A percentile compares a stretch with the other conserved stretches of the same genome.
Evolutionary conservation across 768 basidiomycete species (phyloP).

Genomic region (Asterophora parasitica): DNA sequence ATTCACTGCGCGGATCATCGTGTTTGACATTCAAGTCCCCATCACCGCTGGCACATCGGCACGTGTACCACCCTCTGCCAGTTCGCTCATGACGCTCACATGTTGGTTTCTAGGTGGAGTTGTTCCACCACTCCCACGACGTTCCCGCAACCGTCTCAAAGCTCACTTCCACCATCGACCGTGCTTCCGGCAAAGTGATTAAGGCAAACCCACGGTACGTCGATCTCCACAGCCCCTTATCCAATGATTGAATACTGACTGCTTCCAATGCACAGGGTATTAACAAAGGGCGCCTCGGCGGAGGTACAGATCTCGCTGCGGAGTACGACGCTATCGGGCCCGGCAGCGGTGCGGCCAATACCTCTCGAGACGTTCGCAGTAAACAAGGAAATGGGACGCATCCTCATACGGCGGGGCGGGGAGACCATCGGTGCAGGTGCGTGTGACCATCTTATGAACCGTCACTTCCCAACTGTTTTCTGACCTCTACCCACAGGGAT

Average conservation of each 20-base stretch:
- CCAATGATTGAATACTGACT: background rate
- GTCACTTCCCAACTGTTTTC: background rate
- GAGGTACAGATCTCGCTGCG: constrained; percentile 81
- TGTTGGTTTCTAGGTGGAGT: constrained; percentile 58
- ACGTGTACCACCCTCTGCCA: constrained; percentile 16
- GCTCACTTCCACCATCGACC: constrained; percentile 75
- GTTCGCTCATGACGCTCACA: background rate
- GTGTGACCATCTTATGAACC: constrained; percentile 11
- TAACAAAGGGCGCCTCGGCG: constrained; percentile 82
- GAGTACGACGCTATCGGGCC: constrained; percentile 44
- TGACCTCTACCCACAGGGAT: constrained; percentile 3
- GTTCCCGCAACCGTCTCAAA: constrained; percentile 86
- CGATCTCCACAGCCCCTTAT: background rate
- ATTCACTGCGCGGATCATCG: constrained; percentile 85
- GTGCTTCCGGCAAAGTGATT: constrained; percentile 64
- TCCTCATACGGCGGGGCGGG: constrained; percentile 81
- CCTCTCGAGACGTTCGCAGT: constrained; percentile 81
- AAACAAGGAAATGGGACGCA: constrained; percentile 96
- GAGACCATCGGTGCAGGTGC: constrained; percentile 92
- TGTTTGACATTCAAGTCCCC: constrained; percentile 90
- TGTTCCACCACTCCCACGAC: constrained; percentile 93
- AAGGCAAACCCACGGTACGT: constrained; percentile 80
- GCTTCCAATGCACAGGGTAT: constrained; percentile 48
- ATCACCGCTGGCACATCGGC: constrained; percentile 86
- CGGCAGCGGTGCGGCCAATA: constrained; percentile 49